Percentiles rank a stretch among this genome's conserved stretches.
These are phyloP conservation scores for Insectozyma bohioensis DNA, from an alignment of 1,139 yeast species.

Conservation along the genomic window DNA sequence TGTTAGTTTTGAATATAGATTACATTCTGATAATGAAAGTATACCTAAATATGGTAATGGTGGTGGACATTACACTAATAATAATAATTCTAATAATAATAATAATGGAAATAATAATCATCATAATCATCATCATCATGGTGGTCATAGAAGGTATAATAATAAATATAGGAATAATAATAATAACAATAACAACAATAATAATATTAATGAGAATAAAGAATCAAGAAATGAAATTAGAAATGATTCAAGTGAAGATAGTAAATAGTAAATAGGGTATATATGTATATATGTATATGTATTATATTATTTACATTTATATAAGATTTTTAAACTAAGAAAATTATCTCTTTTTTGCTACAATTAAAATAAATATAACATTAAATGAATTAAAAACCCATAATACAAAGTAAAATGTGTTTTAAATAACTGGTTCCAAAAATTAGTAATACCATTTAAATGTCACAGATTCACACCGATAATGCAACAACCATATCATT, in stretches of 20 bases:
- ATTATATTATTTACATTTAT: too few species aligned
- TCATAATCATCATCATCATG: conserved; percentile 2
- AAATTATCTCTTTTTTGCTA: too few species aligned
- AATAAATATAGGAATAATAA: conserved; percentile 3
- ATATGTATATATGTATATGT: conserved; percentile 1
- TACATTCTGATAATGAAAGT: conserved; percentile 38
- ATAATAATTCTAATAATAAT: conserved; percentile 1
- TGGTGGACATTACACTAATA: conserved; percentile 1
- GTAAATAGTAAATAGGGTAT: conserved; percentile 3
- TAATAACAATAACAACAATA: background rate
- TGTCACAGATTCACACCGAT: too few species aligned
- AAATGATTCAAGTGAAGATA: conserved; percentile 3
- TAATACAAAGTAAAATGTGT: too few species aligned
- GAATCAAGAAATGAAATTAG: too few species aligned
- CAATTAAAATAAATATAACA: too few species aligned
- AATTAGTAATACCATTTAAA: too few species aligned
- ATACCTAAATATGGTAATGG: conserved; percentile 3
- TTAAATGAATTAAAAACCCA: too few species aligned
- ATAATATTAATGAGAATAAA: background rate
- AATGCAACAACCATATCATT: too few species aligned
- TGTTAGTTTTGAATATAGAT: conserved; percentile 47
- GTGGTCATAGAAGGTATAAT: conserved; percentile 4
- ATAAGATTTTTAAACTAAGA: too few species aligned
- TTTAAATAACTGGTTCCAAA: too few species aligned
- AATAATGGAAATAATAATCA: background rate